Conservation (phyloP, 1,284 basidiomycete genomes). For the Trichosporon faecale region DNA sequence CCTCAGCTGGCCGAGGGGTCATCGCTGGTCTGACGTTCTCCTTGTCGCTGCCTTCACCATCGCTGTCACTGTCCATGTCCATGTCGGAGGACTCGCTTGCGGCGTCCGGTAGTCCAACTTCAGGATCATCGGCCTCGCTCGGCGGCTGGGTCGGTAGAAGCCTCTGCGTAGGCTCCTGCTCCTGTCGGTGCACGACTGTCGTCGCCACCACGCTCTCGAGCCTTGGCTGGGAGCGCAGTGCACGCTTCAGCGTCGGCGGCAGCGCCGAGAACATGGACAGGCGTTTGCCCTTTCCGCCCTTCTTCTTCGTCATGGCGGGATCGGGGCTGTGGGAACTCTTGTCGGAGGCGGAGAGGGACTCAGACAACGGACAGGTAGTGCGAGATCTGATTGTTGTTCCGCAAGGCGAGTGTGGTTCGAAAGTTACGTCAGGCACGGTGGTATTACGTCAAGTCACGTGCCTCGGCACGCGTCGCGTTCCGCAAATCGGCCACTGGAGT, state of each 20-base stretch:
- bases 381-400: too few species aligned
- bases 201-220: conserved; percentile 9
- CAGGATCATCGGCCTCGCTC: background rate
- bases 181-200: conserved; percentile 7
- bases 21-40: conserved; percentile 5
- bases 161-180: conserved; percentile 7
- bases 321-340: background rate
- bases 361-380: background rate
- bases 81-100: conserved; percentile 11
- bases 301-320: background rate
- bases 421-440: background rate
- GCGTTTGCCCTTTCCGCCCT: background rate
- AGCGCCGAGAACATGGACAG: conserved; percentile 43
- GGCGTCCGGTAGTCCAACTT: background rate
- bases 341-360: background rate
- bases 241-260: conserved; percentile 35
- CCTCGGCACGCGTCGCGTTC: background rate
- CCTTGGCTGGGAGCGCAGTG: conserved; percentile 34
- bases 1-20: too few species aligned
- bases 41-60: conserved; percentile 7
- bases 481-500: background rate
- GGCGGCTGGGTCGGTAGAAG: conserved; percentile 29
- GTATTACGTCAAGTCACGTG: background rate
- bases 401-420: background rate
- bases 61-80: conserved; percentile 12